Evolutionary conservation across 169 alveolate genomes (phyloP).

Genomic region (Eimeria acervulina): DNA sequence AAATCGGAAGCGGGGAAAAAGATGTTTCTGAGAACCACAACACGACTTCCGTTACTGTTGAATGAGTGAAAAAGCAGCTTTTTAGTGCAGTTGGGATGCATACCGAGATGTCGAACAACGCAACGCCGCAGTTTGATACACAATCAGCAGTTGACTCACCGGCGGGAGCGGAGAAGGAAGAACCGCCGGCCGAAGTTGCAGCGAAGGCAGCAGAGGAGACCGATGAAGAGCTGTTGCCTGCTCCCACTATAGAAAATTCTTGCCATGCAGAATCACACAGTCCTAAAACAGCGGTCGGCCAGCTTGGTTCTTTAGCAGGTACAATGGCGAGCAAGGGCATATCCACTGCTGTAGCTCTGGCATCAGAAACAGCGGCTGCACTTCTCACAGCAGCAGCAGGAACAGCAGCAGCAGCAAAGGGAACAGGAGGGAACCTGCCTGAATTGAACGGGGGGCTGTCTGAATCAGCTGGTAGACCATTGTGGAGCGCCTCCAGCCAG

Average conservation of each 20-base stretch:
- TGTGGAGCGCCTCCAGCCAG: neutral
- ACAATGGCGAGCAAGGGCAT: neutral
- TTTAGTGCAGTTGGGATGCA: neutral
- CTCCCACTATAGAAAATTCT: neutral
- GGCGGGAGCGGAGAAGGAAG: neutral
- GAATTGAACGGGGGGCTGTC: neutral
- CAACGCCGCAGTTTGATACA: neutral
- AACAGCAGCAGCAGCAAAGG: slow-evolving; percentile 41
- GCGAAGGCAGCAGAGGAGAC: neutral
- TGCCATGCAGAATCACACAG: neutral
- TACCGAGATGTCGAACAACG: neutral
- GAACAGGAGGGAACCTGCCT: neutral
- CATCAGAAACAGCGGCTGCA: slow-evolving; percentile 64
- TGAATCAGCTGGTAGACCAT: neutral
- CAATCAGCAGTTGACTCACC: neutral
- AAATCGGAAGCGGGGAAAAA: too few relatives aligned
- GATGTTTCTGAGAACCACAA: neutral
- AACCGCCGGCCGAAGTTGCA: neutral
- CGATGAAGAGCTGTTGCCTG: neutral
- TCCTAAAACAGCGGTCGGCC: neutral
- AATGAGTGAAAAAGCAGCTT: neutral
- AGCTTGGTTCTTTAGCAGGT: neutral
- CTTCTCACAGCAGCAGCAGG: slow-evolving; percentile 43
- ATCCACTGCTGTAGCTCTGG: slow-evolving; percentile 10
- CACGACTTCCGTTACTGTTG: neutral